A percentile compares a stretch with the other conserved stretches of the same genome.
phyloP scores from a whole-genome alignment of 148 eudicot genomes.

The Polygonum aviculare region DNA sequence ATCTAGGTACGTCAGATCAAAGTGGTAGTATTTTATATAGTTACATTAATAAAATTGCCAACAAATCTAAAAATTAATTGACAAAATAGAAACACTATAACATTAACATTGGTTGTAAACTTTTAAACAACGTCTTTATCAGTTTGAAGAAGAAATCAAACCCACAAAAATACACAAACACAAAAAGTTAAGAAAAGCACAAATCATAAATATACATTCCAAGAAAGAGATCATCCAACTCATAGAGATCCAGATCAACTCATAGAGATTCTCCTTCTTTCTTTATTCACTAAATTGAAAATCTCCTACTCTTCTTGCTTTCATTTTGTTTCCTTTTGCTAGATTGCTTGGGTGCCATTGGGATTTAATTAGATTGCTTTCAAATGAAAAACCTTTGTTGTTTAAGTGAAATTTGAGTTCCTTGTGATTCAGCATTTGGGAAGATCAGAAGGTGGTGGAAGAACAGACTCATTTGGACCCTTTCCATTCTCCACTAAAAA shows the following conservation, averaged over 20 bases:
- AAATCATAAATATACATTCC: not conserved
- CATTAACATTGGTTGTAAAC: not conserved
- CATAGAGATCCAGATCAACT: not conserved
- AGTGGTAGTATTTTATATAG: no score
- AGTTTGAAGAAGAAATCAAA: not conserved
- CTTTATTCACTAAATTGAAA: not conserved
- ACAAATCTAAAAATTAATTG: no score
- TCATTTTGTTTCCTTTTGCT: no score
- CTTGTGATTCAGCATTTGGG: slow-evolving; percentile 8
- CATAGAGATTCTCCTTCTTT: not conserved
- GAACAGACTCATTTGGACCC: slow-evolving; percentile 13
- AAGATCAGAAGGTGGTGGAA: slow-evolving; percentile 14
- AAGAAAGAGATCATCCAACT: not conserved
- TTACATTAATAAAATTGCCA: no score
- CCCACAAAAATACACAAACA: not conserved
- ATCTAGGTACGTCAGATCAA: no score
- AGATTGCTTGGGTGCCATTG: not conserved
- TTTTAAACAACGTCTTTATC: not conserved
- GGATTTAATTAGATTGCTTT: not conserved
- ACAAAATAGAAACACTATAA: not conserved
- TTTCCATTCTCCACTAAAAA: slow-evolving; percentile 15
- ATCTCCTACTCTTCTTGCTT: not conserved
- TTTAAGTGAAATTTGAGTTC: no score
- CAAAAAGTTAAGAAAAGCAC: not conserved
- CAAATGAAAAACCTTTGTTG: no score